Base-by-base conservation (phyloP, 805 yeast species). In the Ogataea populi-albae region DNA sequence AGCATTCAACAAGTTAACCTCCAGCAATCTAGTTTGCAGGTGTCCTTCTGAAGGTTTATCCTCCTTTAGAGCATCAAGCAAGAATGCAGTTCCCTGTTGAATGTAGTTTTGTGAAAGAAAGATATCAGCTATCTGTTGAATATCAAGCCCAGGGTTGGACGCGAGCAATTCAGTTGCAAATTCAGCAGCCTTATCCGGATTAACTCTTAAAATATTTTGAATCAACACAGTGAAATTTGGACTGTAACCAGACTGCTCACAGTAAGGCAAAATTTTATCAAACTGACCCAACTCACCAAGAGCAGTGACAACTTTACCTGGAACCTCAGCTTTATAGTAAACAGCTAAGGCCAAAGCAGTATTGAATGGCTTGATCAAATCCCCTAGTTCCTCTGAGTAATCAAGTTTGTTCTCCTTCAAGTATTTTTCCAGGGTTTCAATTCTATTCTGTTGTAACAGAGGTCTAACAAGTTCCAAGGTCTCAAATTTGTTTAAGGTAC, bases 111-210 rank as follows among this genome's bases (percentile, higher is more conserved):
- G 97, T 26, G 95, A 82, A 61, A 93, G 80, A 72, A 93, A 93
- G 47, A 93, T 82, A 59, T 93, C 98, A 21, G 96, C 89, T 49
- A 87, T 73, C 50, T 81, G 80, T 67, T 88, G 96, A 45, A 89
- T 71, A 45, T 89, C 87, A 45, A 93, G 67, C 31, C 74, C 77
- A 29, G 85, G 83, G 29, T 74, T 70, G 25, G 65, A 46, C 47
- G 79, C 72, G 46, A 86, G 74, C 44, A 93, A 73, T 46, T 88
- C 83, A 25, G 87, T 79, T 11, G 98, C 98, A 67, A 93, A 93
- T 64, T 93, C 98, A 26, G 96, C 86, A 18, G 97, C 98, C 63
- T 87, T 86, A 55, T 93, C 99, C n/a, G 99, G 96, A 61, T 85
- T 88, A 17, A 85, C 79, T 62, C 98, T 81, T 31, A 91, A 79